phyloP scores from a whole-genome alignment of 2,329 filamentous ascomycete species.

The Diaporthe citri region DNA sequence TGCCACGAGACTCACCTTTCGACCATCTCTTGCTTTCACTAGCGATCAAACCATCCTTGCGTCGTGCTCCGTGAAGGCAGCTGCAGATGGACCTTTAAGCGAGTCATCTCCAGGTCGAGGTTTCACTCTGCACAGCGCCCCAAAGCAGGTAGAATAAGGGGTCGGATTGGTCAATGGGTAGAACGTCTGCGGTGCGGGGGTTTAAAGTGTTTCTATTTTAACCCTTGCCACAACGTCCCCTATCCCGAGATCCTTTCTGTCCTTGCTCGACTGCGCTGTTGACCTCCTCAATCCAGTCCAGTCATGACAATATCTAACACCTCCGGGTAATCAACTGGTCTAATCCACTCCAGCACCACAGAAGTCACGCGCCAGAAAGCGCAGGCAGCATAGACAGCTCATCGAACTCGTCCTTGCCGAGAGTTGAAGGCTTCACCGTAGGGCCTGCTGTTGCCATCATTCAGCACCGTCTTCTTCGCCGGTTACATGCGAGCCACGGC shows the following conservation, averaged over 20 bases:
- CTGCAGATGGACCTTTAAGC: conserved; percentile 7
- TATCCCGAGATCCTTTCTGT: background rate
- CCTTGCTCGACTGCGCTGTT: background rate
- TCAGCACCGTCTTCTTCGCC: background rate
- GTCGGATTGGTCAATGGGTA: conserved; percentile 32
- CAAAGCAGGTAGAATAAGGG: conserved; percentile 1
- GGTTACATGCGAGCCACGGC: background rate
- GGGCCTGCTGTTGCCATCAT: background rate
- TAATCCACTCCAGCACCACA: background rate
- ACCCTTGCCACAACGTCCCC: conserved; percentile 13
- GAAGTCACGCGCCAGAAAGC: background rate
- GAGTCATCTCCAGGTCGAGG: conserved; percentile 13
- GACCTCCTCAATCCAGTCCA: background rate
- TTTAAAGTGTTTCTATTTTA: conserved; percentile 37
- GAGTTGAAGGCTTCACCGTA: background rate
- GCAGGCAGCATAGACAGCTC: background rate
- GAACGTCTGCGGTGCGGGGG: conserved; percentile 19
- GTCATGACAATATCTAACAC: background rate
- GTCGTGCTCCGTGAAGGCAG: background rate
- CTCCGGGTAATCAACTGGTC: background rate
- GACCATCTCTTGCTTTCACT: background rate
- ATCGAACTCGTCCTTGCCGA: background rate
- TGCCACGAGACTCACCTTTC: conserved; percentile 16
- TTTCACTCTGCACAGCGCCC: conserved; percentile 16
- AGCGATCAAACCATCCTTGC: conserved; percentile 2